phyloP scores from a whole-genome alignment of 179 eudicot species.

The Sideroxylon spinosum region DNA sequence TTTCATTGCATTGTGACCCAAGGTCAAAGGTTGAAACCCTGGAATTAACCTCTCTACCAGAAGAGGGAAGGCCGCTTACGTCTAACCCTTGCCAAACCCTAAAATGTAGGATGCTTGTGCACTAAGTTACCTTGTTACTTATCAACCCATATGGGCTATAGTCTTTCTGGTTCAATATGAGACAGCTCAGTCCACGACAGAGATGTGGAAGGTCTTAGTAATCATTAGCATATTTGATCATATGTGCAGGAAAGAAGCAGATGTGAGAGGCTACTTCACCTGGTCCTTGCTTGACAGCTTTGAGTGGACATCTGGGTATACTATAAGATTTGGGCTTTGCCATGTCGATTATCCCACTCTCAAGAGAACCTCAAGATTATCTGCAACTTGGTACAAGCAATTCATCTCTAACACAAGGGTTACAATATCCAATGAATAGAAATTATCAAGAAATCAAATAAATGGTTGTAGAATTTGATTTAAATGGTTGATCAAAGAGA shows the following conservation, averaged over 20 bases:
- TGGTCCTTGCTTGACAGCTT: slow-evolving; percentile 80
- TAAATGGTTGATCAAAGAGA: too few relatives aligned
- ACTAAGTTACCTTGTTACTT: too few relatives aligned
- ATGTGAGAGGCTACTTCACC: slow-evolving; percentile 63
- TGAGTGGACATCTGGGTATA: slow-evolving; percentile 61
- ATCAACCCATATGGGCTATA: too few relatives aligned
- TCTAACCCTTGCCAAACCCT: too few relatives aligned
- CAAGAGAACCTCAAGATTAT: slow-evolving; percentile 49
- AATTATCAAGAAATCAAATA: neutral
- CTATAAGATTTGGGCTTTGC: slow-evolving; percentile 56
- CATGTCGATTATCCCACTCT: slow-evolving; percentile 55
- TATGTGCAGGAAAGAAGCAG: slow-evolving; percentile 57
- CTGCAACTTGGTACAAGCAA: slow-evolving; percentile 60
- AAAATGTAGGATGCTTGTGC: too few relatives aligned
- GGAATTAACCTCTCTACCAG: too few relatives aligned
- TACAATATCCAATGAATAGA: neutral
- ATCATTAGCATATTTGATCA: neutral
- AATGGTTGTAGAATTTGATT: too few relatives aligned
- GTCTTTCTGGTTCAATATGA: too few relatives aligned
- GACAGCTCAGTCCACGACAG: too few relatives aligned
- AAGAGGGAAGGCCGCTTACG: too few relatives aligned
- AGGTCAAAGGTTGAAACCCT: too few relatives aligned
- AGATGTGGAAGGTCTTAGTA: neutral
- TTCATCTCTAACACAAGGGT: slow-evolving; percentile 41
- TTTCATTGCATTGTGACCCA: too few relatives aligned